Conservation (phyloP, 257 asterid species). For the Cinchona pubescens region DNA sequence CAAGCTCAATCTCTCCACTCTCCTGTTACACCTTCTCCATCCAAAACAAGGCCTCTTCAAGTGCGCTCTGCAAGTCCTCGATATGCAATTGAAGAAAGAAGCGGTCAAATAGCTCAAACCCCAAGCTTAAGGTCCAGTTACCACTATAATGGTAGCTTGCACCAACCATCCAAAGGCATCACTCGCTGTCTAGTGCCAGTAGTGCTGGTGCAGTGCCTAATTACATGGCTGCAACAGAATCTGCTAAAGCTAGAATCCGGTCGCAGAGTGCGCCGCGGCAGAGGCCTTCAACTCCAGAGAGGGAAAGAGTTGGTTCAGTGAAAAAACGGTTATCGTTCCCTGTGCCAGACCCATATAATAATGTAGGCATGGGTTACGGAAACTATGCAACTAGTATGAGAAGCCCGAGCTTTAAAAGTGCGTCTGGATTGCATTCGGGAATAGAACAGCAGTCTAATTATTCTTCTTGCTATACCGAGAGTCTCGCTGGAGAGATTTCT, state of each 20-base stretch:
- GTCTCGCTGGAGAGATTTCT: constrained; percentile 34
- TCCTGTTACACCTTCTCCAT: constrained; percentile 32
- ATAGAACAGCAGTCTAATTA: constrained; percentile 39
- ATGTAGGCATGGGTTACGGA: background rate
- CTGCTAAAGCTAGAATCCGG: constrained; percentile 38
- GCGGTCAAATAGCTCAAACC: constrained; percentile 27
- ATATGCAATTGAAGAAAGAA: constrained; percentile 28
- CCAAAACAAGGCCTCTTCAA: constrained; percentile 30
- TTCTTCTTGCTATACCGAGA: constrained; percentile 33
- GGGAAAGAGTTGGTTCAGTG: constrained; percentile 32
- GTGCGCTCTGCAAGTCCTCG: constrained; percentile 41
- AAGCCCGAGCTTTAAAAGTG: constrained; percentile 40
- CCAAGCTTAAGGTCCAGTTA: constrained; percentile 33
- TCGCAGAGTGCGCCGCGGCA: constrained; percentile 46
- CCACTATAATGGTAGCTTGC: constrained; percentile 15
- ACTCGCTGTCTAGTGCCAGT: background rate
- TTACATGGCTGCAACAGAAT: constrained; percentile 48
- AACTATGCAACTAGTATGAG: constrained; percentile 15
- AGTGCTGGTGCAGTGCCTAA: constrained; percentile 30
- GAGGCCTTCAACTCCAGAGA: constrained; percentile 38
- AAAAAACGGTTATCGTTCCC: constrained; percentile 38
- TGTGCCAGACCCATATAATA: constrained; percentile 21
- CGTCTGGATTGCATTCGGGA: constrained; percentile 19
- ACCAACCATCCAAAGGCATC: constrained; percentile 18
- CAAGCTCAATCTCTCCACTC: constrained; percentile 18